Percentiles rank a stretch among this genome's conserved stretches.
phyloP scores from a whole-genome alignment of 495 filamentous ascomycete genomes.

The Talaromyces stipitatus region DNA sequence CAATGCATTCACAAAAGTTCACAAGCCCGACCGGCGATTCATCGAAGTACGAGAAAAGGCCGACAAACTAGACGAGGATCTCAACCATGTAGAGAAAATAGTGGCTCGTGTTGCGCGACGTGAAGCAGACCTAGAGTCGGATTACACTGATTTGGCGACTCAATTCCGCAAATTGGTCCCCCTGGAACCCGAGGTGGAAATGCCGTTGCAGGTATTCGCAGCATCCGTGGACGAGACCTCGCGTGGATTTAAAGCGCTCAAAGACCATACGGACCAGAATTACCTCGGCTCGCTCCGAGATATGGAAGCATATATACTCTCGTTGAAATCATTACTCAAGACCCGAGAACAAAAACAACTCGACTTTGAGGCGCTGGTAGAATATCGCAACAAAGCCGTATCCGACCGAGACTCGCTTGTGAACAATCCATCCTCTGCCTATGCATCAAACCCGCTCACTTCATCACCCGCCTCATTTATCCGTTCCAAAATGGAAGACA shows the following conservation, averaged over 20 bases:
- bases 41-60: conserved; percentile 89
- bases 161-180: conserved; percentile 89
- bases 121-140: conserved; percentile 79
- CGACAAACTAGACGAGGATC: conserved; percentile 91
- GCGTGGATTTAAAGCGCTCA: conserved; percentile 62
- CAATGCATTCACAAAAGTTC: conserved; percentile 92
- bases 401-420: conserved; percentile 83
- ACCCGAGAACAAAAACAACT: conserved; percentile 95
- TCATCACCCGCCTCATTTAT: conserved; percentile 78
- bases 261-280: conserved; percentile 91
- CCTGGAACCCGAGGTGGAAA: conserved; percentile 83
- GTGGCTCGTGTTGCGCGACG: conserved; percentile 81
- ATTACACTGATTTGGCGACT: conserved; percentile 80
- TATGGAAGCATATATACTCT: conserved; percentile 84
- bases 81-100: conserved; percentile 88
- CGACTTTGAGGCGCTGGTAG: conserved; percentile 91
- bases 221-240: conserved; percentile 77
- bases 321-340: conserved; percentile 81
- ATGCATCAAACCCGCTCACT: conserved; percentile 51
- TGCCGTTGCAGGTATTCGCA: conserved; percentile 73
- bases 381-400: conserved; percentile 86
- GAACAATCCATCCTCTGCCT: conserved; percentile 47
- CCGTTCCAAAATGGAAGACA: conserved; percentile 91
- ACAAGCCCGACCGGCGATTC: conserved; percentile 92
- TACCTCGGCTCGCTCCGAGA: conserved; percentile 86